A percentile compares a stretch with the other conserved stretches of the same genome.
phyloP scores from a whole-genome alignment of 2,329 filamentous ascomycete species.

The Cercospora citrullina region DNA sequence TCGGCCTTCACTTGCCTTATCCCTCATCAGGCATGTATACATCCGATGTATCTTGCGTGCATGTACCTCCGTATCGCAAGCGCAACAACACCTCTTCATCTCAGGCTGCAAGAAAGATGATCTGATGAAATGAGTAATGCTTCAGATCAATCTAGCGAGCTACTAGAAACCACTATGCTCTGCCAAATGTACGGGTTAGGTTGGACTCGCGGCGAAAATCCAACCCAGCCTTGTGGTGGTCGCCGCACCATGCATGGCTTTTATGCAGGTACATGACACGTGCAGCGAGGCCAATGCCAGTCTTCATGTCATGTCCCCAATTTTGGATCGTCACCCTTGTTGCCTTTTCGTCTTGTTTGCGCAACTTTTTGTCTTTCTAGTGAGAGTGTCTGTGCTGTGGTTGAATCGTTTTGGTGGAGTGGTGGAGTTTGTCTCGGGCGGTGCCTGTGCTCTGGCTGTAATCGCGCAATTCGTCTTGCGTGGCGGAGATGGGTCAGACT shows the following conservation, averaged over 20 bases:
- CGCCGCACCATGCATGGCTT: background rate
- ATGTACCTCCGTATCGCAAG: background rate
- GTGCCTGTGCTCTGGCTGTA: constrained; percentile 4
- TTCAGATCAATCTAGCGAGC: background rate
- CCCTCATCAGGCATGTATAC: background rate
- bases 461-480: background rate
- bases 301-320: background rate
- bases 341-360: background rate
- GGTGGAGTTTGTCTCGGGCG: background rate
- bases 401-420: constrained; percentile 8
- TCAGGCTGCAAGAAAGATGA: background rate
- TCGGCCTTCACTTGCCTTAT: background rate
- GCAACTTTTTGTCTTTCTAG: background rate
- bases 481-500: background rate
- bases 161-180: background rate
- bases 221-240: constrained; percentile 9
- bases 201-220: background rate
- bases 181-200: background rate
- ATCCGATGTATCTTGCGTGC: background rate
- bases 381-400: constrained; percentile 9
- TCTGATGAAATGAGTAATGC: background rate
- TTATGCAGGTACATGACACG: constrained; percentile 5
- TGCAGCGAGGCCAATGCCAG: background rate
- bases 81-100: background rate
- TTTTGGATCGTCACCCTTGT: background rate